phyloP scores from a whole-genome alignment of 1,284 basidiomycete genomes.

The Neolentinus lepideus region DNA sequence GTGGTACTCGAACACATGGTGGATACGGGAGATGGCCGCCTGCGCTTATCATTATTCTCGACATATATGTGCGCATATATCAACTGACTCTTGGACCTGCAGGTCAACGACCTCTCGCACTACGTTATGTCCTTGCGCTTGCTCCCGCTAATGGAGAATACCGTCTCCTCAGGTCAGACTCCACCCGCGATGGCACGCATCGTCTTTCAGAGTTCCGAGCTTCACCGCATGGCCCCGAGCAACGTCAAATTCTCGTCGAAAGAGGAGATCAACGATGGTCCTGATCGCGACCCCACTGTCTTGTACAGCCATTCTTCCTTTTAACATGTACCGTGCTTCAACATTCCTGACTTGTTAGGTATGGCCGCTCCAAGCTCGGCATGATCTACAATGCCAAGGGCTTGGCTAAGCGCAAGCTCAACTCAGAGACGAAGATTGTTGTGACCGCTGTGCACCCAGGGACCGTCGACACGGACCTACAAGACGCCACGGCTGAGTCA shows the following conservation, averaged over 20 bases:
- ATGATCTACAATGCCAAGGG: constrained; percentile 19
- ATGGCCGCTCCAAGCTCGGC: constrained; percentile 11
- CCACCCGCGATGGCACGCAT: constrained; percentile 20
- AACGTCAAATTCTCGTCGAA: constrained; percentile 18
- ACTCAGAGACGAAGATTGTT: constrained; percentile 13
- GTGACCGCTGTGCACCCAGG: constrained; percentile 23
- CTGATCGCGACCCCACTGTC: not conserved
- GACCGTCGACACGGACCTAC: constrained; percentile 23
- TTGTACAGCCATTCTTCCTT: not conserved
- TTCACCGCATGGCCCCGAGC: constrained; percentile 15
- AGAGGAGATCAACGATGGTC: constrained; percentile 19
- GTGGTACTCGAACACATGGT: too few relatives aligned
- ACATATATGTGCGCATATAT: not conserved
- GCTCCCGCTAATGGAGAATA: constrained; percentile 22
- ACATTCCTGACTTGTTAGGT: constrained; percentile 1
- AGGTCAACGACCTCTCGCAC: constrained; percentile 25
- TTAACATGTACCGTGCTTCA: too few relatives aligned
- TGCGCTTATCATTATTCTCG: too few relatives aligned
- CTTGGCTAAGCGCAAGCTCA: constrained; percentile 18
- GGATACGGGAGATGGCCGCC: too few relatives aligned
- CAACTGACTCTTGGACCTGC: not conserved
- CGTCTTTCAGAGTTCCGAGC: constrained; percentile 23
- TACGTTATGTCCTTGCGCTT: constrained; percentile 21
- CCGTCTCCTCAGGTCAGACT: constrained; percentile 10
- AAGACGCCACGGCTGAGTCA: constrained; percentile 18